Percentiles rank a stretch among this genome's conserved stretches.
phyloP scores from a whole-genome alignment of 148 eudicot genomes.

The Camellia lanceoleosa region DNA sequence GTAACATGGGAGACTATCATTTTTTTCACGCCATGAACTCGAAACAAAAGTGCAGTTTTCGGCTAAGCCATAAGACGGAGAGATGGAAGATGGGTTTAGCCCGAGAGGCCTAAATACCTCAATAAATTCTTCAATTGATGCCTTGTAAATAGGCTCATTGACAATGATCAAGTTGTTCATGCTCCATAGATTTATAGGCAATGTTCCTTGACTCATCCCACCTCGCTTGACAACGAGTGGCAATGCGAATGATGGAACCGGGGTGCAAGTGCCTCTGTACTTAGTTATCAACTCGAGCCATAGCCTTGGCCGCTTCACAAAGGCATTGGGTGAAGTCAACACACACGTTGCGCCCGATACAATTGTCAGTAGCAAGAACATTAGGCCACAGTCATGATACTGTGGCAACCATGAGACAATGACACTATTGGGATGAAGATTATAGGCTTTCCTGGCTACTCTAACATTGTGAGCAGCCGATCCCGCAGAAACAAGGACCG shows the following conservation, averaged over 20 bases:
- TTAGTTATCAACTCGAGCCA: constrained; percentile 48
- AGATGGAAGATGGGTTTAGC: constrained; percentile 34
- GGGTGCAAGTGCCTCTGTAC: constrained; percentile 44
- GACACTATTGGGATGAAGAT: constrained; percentile 41
- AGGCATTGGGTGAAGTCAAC: constrained; percentile 38
- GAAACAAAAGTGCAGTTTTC: constrained; percentile 55
- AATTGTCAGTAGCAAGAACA: constrained; percentile 42
- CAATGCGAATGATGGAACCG: constrained; percentile 50
- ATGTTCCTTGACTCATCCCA: constrained; percentile 20
- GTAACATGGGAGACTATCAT: constrained; percentile 24
- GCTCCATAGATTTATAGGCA: constrained; percentile 27
- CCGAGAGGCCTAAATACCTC: constrained; percentile 35
- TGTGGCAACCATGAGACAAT: constrained; percentile 52
- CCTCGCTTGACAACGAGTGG: constrained; percentile 48
- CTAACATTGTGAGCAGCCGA: constrained; percentile 57
- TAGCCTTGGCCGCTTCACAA: constrained; percentile 39
- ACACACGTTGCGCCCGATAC: constrained; percentile 44
- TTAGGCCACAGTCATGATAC: constrained; percentile 55
- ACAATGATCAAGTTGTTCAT: constrained; percentile 43
- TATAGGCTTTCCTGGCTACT: constrained; percentile 37
- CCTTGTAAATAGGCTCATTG: constrained; percentile 48
- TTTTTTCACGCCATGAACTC: constrained; percentile 34
- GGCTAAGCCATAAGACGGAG: constrained; percentile 53
- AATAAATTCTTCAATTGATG: constrained; percentile 30
- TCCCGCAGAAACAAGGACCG: constrained; percentile 46